These are phyloP conservation scores for Hortiboletus flavorubellus DNA, from an alignment of 768 basidiomycete species.

Conservation along the genomic window DNA sequence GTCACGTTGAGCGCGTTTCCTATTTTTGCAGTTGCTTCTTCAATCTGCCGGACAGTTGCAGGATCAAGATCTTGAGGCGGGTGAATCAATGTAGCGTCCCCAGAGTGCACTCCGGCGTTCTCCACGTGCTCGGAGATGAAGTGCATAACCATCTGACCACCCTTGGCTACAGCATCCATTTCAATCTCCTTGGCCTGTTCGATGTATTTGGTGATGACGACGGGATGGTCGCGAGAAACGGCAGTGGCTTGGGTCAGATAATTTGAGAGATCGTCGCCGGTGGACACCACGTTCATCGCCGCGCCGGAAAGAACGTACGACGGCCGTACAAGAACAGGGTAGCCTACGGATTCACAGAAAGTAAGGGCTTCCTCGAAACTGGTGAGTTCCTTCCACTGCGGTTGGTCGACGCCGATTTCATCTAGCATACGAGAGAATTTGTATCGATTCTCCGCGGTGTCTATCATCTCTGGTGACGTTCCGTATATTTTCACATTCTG, in stretches of 20 bases:
- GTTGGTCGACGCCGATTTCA: conserved; percentile 98
- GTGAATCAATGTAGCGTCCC: conserved; percentile 96
- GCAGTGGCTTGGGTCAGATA: conserved; percentile 95
- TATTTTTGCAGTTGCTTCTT: conserved; percentile 96
- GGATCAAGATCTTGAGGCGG: conserved; percentile 98
- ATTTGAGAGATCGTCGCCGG: conserved; percentile 82
- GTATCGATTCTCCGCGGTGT: conserved; percentile 98
- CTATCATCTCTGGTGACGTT: conserved; percentile 99
- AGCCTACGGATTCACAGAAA: conserved; percentile 93
- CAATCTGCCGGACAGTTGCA: conserved; percentile 92
- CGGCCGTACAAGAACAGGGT: conserved; percentile 93
- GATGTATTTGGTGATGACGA: conserved; percentile 99
- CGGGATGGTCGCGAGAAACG: conserved; percentile 94
- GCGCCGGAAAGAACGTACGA: conserved; percentile 99
- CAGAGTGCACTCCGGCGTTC: conserved; percentile 98
- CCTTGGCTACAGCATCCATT: conserved; percentile 98
- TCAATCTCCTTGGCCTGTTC: conserved; percentile 99
- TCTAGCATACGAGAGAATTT: conserved; percentile 98
- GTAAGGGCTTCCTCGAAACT: conserved; percentile 81
- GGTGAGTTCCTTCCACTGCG: conserved; percentile 94
- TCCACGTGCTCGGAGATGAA: conserved; percentile 99
- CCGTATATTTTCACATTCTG: conserved; percentile 99
- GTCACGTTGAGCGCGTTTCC: conserved; percentile 97
- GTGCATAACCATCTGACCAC: conserved; percentile 99
- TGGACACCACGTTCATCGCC: conserved; percentile 99